Evolutionary conservation across 1,284 basidiomycete genomes (phyloP), one percentile per base, ranked within the genome.

Genomic region (Naganishia sp.): DNA sequence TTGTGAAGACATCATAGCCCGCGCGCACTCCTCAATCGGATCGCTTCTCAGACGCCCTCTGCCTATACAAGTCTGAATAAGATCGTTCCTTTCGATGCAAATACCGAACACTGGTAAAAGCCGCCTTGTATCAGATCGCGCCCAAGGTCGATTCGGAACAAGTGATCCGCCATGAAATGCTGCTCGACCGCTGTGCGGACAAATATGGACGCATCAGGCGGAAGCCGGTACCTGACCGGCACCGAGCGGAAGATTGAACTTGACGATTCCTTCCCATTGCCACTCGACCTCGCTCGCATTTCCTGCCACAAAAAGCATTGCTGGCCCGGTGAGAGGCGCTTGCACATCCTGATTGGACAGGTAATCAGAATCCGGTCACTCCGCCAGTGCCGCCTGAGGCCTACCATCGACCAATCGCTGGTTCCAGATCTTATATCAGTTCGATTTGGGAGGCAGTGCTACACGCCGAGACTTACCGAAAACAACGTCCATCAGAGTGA

Each of bases 131-230:
- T 21, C n/a, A 60, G 7, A 31, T 46, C 43, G 2, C 55, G 42
- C 21, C 55, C 55, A 2, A 57, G 46, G 36, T 60, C 57, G 28
- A 60, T 16, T 15, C 57, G 46, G 10, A 50, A 49, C 25, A 36
- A 13, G 42, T 50, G 46, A 31, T 60, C 57, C n/a, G 48, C 36
- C n/a, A 60, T 11, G 46, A 60, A 60, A 21, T 60, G 57, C n/a
- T 60, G 46, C 36, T 25, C 50, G 4, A 60, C 31, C 25, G 57
- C 57, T 36, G 36, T 46, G 13, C 31, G 46, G 23, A 31, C 50
- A 3, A 48, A 43, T 18, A 18, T 46, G 7, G 57, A 60, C 1
- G 57, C 45, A 42, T 42, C 39, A 23, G n/a, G n/a, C 21, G 31
- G 31, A 11, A 60, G 13, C 23, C 50, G 2, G 18, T 60, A 50